Conservation (phyloP, 2,329 filamentous ascomycete species). For the Diaporthe sp. region DNA sequence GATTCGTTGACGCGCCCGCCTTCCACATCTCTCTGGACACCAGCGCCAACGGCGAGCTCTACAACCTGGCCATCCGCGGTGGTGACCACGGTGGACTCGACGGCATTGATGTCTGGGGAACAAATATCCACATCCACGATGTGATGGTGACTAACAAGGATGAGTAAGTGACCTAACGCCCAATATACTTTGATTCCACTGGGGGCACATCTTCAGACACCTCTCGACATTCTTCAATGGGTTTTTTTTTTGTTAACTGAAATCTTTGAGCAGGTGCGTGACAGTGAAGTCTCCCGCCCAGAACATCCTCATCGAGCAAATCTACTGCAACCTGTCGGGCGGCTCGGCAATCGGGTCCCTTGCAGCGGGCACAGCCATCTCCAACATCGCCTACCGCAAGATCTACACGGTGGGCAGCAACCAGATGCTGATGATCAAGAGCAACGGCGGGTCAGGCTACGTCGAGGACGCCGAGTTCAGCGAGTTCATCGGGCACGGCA, state of each 20-base stretch:
- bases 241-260: neutral
- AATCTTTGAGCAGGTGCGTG: conserved; percentile 43
- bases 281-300: conserved; percentile 54
- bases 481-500: conserved; percentile 69
- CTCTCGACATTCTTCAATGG: no score
- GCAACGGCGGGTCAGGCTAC: conserved; percentile 65
- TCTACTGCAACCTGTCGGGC: conserved; percentile 70
- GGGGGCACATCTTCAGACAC: no score
- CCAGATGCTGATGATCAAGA: conserved; percentile 74
- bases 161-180: conserved; percentile 45
- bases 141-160: conserved; percentile 70
- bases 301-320: conserved; percentile 65
- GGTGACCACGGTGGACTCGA: conserved; percentile 61
- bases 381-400: conserved; percentile 64
- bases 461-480: conserved; percentile 62
- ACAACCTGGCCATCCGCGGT: conserved; percentile 62
- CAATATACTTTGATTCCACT: no score
- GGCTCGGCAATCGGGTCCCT: conserved; percentile 68
- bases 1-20: conserved; percentile 57
- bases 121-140: conserved; percentile 67
- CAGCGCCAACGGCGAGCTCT: conserved; percentile 59
- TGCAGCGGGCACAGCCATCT: conserved; percentile 56
- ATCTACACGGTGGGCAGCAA: conserved; percentile 69
- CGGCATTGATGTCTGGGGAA: conserved; percentile 64
- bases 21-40: conserved; percentile 61